phyloP scores from a whole-genome alignment of 345 rosid genomes.

The Acer saccharum region DNA sequence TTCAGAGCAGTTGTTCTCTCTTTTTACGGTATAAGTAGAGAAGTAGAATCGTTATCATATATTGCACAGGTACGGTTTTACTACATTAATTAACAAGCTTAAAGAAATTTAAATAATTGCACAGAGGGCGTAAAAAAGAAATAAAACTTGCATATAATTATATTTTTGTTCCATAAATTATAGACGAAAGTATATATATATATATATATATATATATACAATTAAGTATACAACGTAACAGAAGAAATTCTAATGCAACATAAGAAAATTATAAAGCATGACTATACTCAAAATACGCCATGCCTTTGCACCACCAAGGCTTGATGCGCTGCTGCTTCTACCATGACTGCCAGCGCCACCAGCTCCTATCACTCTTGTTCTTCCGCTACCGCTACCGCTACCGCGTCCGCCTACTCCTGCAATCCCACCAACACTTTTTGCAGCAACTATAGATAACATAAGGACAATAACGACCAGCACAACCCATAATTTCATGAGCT shows the following conservation, averaged over 20 bases:
- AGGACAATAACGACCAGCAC: background rate
- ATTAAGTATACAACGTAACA: no score
- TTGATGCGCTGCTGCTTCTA: background rate
- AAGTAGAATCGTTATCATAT: no score
- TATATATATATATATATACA: no score
- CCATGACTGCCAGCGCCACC: background rate
- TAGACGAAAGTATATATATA: no score
- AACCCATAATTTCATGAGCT: background rate
- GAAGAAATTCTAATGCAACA: background rate
- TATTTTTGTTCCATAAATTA: no score
- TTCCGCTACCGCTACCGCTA: background rate
- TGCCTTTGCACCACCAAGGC: background rate
- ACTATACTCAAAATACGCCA: background rate
- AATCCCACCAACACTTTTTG: background rate
- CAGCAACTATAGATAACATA: background rate
- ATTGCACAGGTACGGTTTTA: no score
- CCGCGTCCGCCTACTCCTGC: background rate
- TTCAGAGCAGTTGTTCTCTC: no score
- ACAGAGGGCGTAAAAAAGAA: no score
- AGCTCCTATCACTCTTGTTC: background rate
- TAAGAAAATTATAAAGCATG: background rate
- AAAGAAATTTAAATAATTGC: no score
- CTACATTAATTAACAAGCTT: no score
- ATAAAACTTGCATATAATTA: no score
- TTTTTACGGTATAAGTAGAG: no score